These are phyloP conservation scores for Incumbomyces delicatus DNA, from an alignment of 2,329 filamentous ascomycete genomes.

Conservation along the genomic window DNA sequence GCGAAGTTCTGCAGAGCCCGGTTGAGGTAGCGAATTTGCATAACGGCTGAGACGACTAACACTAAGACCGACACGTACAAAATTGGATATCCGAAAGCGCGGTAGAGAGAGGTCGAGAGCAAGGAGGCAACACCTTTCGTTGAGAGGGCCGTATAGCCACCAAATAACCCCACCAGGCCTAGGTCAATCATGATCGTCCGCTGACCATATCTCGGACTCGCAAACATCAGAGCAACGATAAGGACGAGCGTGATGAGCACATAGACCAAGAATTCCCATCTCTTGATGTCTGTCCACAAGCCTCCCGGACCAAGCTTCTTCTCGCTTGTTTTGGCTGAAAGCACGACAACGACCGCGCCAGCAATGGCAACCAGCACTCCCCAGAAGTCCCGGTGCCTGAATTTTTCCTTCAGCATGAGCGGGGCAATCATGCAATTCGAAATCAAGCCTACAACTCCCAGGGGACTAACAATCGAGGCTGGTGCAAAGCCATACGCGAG, in stretches of 20 bases:
- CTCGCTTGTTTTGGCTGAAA: slow-evolving; percentile 82
- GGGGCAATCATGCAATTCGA: slow-evolving; percentile 97
- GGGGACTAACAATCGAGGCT: slow-evolving; percentile 89
- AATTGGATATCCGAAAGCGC: slow-evolving; percentile 81
- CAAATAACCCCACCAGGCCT: slow-evolving; percentile 85
- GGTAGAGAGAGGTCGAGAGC: slow-evolving; percentile 80
- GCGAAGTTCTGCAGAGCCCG: slow-evolving; percentile 83
- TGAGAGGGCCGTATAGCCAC: slow-evolving; percentile 90
- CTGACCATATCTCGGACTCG: slow-evolving; percentile 73
- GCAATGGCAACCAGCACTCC: slow-evolving; percentile 79
- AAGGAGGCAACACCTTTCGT: slow-evolving; percentile 96
- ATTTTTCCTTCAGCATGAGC: slow-evolving; percentile 82
- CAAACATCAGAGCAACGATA: slow-evolving; percentile 69
- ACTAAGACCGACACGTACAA: slow-evolving; percentile 78
- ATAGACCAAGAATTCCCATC: slow-evolving; percentile 85
- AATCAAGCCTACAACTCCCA: slow-evolving; percentile 92
- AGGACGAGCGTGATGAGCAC: slow-evolving; percentile 63
- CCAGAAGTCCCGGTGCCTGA: slow-evolving; percentile 73
- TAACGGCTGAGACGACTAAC: slow-evolving; percentile 72
- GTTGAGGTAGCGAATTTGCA: slow-evolving; percentile 97
- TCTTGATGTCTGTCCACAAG: slow-evolving; percentile 80
- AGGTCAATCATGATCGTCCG: slow-evolving; percentile 84
- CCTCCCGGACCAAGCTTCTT: slow-evolving; percentile 83
- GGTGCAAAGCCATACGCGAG: slow-evolving; percentile 95
- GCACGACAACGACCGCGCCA: slow-evolving; percentile 83